Base-by-base conservation (phyloP, 805 yeast species). In the Kluyveromyces siamensis region DNA sequence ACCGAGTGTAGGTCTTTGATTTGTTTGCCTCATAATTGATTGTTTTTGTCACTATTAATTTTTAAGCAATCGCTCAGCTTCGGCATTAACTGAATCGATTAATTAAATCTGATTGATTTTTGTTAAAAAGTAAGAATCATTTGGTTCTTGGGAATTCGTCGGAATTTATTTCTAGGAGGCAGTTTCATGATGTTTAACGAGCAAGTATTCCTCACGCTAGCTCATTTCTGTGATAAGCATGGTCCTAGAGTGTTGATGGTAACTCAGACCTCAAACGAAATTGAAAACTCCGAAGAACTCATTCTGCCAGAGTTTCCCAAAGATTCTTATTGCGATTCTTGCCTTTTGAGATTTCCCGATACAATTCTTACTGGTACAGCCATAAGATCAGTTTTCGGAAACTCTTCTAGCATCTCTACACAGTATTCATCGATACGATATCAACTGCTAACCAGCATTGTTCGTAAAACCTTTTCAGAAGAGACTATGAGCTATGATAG, bases 171-270 rank as follows among this genome's bases (percentile, higher is more conserved):
- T 21, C 25, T 21, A 21, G 25, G 25, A 21, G 25, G 25, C 6
- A 21, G 25, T 6, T 30, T 4, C 14, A 33, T 33, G 45, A 17
- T n/a, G 19, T n/a, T 43, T 19, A 25, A 36, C 17, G 45, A 43
- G 19, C 17, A 13, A 6, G 39, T 21, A 14, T 43, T 43, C 16
- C n/a, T 64, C 17, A 55, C 84, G 18, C 61, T 84, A 44, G 83
- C 87, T 0, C 91, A 84, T 60, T 84, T 84, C 62, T 84, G 91
- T 62, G 91, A 84, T 63, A 74, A 79, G 19, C 90, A 84, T 59
- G 91, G 91, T 0, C 90, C 91, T 0, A 70, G 81, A 11, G 75
- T 80, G 39, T 69, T 84, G 1, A 64, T 81, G 59, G 83, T 86
- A 53, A 81, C 89, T 0, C 87, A 81, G 55, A 52, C 52, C n/a